phyloP scores from a whole-genome alignment of 495 filamentous ascomycete genomes.

The Penicillium roqueforti region DNA sequence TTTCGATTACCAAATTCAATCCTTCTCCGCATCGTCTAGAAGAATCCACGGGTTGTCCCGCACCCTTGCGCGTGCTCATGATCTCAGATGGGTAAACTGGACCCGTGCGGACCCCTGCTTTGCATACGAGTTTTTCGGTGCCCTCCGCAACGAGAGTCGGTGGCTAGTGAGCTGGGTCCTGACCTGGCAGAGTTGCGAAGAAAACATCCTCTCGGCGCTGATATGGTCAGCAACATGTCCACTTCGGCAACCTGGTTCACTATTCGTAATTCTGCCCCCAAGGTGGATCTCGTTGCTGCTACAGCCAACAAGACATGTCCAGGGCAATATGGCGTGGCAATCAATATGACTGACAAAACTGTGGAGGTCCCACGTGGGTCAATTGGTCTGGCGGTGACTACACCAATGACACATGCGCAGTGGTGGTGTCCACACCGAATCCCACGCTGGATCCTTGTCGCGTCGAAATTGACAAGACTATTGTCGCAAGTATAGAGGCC shows the following conservation, averaged over 20 bases:
- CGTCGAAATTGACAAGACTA: background rate
- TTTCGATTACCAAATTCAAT: too few relatives aligned
- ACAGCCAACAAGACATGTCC: conserved; percentile 18
- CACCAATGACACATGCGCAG: background rate
- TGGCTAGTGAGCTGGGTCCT: conserved; percentile 19
- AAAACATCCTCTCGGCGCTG: background rate
- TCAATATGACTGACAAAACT: conserved; percentile 9
- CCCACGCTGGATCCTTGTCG: background rate
- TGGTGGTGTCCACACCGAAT: conserved; percentile 1
- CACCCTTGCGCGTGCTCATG: too few relatives aligned
- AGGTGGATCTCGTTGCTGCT: conserved; percentile 18
- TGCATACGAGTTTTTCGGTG: background rate
- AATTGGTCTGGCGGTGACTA: background rate
- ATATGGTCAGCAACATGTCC: conserved; percentile 6
- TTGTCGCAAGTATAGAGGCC: background rate
- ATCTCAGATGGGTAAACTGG: conserved; percentile 8
- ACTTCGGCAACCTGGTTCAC: conserved; percentile 13
- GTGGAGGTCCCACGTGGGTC: background rate
- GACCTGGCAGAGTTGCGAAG: conserved; percentile 12
- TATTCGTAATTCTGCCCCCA: background rate
- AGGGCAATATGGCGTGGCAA: conserved; percentile 4
- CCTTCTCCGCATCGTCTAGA: too few relatives aligned
- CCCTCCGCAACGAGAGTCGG: background rate
- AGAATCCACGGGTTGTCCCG: too few relatives aligned
- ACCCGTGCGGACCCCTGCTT: conserved; percentile 23